Conservation (phyloP, 345 rosid genomes). For the Ricinus communis region DNA sequence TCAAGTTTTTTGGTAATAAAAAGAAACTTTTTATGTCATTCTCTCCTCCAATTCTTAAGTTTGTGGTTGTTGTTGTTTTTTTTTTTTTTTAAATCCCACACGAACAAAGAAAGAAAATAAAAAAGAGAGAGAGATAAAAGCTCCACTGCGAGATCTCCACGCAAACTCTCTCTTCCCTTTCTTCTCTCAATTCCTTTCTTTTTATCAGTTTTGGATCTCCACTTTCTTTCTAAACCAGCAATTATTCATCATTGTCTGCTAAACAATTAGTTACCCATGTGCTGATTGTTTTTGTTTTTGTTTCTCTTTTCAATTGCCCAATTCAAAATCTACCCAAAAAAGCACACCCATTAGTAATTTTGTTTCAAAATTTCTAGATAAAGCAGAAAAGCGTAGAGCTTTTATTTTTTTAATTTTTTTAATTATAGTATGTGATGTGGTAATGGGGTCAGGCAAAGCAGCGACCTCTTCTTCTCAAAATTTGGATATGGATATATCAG, state of each 20-base stretch:
- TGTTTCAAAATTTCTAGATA: not conserved
- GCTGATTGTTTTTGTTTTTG: not conserved
- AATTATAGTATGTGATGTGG: not conserved
- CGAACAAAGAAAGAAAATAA: not conserved
- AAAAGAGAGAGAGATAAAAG: slow-evolving; percentile 1
- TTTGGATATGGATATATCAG: slow-evolving; percentile 14
- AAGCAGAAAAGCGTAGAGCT: not conserved
- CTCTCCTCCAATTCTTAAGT: too few relatives aligned
- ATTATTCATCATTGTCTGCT: not conserved
- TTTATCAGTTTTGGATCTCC: slow-evolving; percentile 7
- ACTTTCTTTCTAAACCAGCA: too few relatives aligned
- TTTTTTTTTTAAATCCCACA: too few relatives aligned
- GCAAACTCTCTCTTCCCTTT: slow-evolving; percentile 1
- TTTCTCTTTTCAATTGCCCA: not conserved
- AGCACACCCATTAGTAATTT: not conserved
- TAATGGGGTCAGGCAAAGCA: slow-evolving; percentile 26
- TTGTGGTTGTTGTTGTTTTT: too few relatives aligned
- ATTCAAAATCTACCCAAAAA: not conserved
- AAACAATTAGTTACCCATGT: not conserved
- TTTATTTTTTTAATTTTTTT: not conserved
- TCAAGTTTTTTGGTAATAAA: too few relatives aligned
- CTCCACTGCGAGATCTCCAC: slow-evolving; percentile 21
- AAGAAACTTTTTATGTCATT: too few relatives aligned
- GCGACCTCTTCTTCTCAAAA: slow-evolving; percentile 24
- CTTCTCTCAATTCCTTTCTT: not conserved